phyloP scores from a whole-genome alignment of 148 eudicot genomes.

The Rhododendron mucronatum region DNA sequence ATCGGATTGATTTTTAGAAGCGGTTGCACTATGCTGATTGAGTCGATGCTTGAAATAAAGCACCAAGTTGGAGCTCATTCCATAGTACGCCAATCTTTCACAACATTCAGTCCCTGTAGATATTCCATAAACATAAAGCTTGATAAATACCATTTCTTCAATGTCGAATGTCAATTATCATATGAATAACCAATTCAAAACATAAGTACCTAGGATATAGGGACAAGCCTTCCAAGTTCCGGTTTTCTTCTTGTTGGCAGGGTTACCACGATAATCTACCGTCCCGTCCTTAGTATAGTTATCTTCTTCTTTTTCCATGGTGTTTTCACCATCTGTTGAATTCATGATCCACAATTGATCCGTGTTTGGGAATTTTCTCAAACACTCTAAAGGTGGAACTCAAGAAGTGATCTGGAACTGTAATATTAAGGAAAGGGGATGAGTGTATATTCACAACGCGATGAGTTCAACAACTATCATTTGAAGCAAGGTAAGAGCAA shows the following conservation, averaged over 20 bases:
- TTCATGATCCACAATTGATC: background rate
- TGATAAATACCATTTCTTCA: background rate
- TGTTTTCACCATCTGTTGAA: background rate
- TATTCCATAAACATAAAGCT: background rate
- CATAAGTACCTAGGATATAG: slow-evolving; percentile 22
- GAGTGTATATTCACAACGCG: background rate
- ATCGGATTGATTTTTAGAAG: slow-evolving; percentile 20
- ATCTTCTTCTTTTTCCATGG: slow-evolving; percentile 17
- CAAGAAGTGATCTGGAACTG: background rate
- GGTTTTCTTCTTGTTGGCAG: slow-evolving; percentile 22
- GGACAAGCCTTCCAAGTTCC: slow-evolving; percentile 37
- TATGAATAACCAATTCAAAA: background rate
- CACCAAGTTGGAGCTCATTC: slow-evolving; percentile 30
- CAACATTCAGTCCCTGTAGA: slow-evolving; percentile 22
- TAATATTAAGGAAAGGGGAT: background rate
- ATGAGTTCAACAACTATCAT: background rate
- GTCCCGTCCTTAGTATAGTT: slow-evolving; percentile 25
- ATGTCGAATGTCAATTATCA: background rate
- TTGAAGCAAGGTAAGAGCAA: background rate
- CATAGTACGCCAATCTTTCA: slow-evolving; percentile 28
- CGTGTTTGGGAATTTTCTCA: background rate
- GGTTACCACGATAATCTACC: slow-evolving; percentile 21
- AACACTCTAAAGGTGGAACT: background rate
- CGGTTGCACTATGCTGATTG: slow-evolving; percentile 19
- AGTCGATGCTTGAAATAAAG: slow-evolving; percentile 19